A percentile compares a stretch with the other conserved stretches of the same genome.
phyloP scores from a whole-genome alignment of 441 rosid species.

The Euphorbia schlechtendalii region DNA sequence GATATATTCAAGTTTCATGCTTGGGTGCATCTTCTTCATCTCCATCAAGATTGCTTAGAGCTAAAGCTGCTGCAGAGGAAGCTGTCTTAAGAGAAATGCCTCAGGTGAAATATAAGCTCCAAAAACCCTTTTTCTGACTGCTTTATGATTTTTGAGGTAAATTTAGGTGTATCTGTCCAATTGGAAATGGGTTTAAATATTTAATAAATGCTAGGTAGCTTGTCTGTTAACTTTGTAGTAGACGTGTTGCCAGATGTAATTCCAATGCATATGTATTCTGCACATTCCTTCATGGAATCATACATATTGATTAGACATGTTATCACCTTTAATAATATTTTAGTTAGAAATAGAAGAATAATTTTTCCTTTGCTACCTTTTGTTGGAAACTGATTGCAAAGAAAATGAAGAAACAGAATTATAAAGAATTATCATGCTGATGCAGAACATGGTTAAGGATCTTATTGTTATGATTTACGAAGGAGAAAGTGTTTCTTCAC shows the following conservation, averaged over 20 bases:
- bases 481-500: neutral
- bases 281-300: neutral
- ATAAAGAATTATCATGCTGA: neutral
- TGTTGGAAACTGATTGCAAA: neutral
- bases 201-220: neutral
- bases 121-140: neutral
- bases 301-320: neutral
- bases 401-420: neutral
- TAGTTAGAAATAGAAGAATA: neutral
- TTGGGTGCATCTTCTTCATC: conserved; percentile 84
- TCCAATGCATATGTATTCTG: neutral
- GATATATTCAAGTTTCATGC: conserved; percentile 95
- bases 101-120: conserved; percentile 45
- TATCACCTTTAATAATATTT: neutral
- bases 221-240: neutral
- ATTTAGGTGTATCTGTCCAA: neutral
- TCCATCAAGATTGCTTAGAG: conserved; percentile 64
- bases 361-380: neutral
- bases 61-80: conserved; percentile 97
- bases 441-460: neutral
- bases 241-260: neutral
- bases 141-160: neutral
- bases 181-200: neutral
- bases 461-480: neutral
- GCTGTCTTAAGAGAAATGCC: conserved; percentile 73